Percentiles rank a stretch among this genome's conserved stretches.
Conservation (phyloP, 2,329 filamentous ascomycete genomes). For the Hypoxylon sp. region DNA sequence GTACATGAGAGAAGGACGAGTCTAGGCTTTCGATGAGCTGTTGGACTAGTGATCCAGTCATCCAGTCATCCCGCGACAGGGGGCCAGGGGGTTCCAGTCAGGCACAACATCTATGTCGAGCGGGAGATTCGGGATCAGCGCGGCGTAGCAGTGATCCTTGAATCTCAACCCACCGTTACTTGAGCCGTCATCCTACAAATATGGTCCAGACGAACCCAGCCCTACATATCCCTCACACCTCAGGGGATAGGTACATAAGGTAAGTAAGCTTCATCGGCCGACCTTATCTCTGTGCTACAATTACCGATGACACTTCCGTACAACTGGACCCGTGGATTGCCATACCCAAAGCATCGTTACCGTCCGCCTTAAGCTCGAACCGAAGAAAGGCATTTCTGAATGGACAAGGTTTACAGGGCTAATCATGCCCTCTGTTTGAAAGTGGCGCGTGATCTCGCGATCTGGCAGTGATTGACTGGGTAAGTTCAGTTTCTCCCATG, state of each 20-base stretch:
- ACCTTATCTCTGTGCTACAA: conserved; percentile 29
- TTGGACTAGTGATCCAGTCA: background rate
- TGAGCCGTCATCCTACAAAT: conserved; percentile 33
- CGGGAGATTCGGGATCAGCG: conserved; percentile 28
- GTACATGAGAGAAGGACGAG: conserved; percentile 14
- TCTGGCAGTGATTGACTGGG: conserved; percentile 17
- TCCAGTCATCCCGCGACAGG: background rate
- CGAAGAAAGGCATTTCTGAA: conserved; percentile 16
- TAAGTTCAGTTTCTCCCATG: conserved; percentile 7
- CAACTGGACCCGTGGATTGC: conserved; percentile 11
- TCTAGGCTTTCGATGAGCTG: conserved; percentile 24
- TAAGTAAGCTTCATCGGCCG: conserved; percentile 10
- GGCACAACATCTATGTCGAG: conserved; percentile 22
- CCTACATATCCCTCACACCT: conserved; percentile 23
- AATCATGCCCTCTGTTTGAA: conserved; percentile 2
- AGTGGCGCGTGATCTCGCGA: conserved; percentile 15
- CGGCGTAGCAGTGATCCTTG: conserved; percentile 31
- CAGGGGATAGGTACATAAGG: conserved; percentile 7
- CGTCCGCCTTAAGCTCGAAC: too few species aligned
- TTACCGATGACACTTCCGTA: conserved; percentile 22
- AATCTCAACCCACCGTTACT: conserved; percentile 20
- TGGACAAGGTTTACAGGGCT: conserved; percentile 2
- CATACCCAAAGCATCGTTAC: conserved; percentile 16
- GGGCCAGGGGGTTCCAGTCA: conserved; percentile 7
- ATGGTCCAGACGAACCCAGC: conserved; percentile 30